Percentiles rank a stretch among this genome's conserved stretches.
Conservation (phyloP, 2,329 filamentous ascomycete genomes). For the Neofusicoccum sp. region DNA sequence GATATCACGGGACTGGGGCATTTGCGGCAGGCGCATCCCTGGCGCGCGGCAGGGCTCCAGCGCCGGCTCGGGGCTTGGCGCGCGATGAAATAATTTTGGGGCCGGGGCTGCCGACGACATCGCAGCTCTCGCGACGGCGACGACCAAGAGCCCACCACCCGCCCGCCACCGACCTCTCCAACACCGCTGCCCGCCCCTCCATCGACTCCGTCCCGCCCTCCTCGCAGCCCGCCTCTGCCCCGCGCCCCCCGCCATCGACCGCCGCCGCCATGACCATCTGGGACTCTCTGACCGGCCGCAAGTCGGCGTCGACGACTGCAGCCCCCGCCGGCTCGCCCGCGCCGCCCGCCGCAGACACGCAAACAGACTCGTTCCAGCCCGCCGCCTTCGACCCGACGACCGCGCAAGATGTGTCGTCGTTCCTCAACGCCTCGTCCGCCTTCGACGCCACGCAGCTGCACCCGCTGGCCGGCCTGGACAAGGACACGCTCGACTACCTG, state of each 20-base stretch:
- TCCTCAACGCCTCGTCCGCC: conserved; percentile 56
- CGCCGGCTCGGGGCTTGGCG: conserved; percentile 1
- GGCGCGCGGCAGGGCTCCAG: neutral
- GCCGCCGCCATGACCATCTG: conserved; percentile 27
- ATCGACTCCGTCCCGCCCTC: neutral
- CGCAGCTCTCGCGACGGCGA: neutral
- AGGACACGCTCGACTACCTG: conserved; percentile 92
- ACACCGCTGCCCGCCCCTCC: neutral
- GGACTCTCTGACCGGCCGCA: conserved; percentile 65
- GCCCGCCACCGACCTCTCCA: neutral
- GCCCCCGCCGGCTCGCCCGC: conserved; percentile 43
- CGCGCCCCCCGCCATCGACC: neutral
- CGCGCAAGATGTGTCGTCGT: conserved; percentile 79
- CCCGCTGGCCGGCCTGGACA: conserved; percentile 89
- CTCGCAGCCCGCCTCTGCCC: neutral
- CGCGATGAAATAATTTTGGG: conserved; percentile 21
- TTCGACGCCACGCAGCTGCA: conserved; percentile 88
- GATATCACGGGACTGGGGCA: conserved; percentile 16
- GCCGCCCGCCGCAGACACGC: conserved; percentile 40
- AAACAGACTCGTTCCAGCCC: conserved; percentile 46
- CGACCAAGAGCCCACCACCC: neutral
- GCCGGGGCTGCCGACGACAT: conserved; percentile 9
- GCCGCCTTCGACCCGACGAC: conserved; percentile 68
- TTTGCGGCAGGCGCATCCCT: conserved; percentile 5
- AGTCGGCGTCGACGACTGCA: conserved; percentile 41